Evolutionary conservation across 768 basidiomycete genomes (phyloP), one percentile per base, ranked within the genome.

Genomic region (Multifurca ochricompacta): DNA sequence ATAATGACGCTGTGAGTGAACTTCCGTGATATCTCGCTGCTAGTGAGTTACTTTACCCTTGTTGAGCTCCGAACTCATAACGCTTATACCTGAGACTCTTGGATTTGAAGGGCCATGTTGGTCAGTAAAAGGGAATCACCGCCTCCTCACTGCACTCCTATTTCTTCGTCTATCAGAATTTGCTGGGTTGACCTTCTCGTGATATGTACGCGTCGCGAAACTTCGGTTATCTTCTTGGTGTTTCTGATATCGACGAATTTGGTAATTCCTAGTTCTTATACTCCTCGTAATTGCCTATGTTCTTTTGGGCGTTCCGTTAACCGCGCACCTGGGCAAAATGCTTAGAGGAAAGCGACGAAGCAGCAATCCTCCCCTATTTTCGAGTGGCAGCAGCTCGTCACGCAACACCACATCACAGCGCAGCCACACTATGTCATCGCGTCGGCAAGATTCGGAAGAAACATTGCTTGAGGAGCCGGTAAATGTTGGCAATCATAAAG

Each of bases 241-340:
- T 36, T 7, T 42, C 36, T 46, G 53, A 28, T 27, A 30, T 32
- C 31, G n/a, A 34, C 32, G 3, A n/a, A 37, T 37, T 49, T 21
- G 44, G 25, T 30, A 30, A 44, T 16, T 48, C 21, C 6, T 34
- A 66, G 66, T 49, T 16, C 48, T 53, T 7, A 58, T 66, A 13
- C 23, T 59, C 13, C 45, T 63, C 32, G 57, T 56, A 37, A 45
- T 65, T 25, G 57, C 46, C 27, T 62, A 58, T 42, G 25, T 64
- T 32, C 37, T 67, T 4, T 60, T 65, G 61, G 62, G 64, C 25
- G 46, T 59, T 28, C 65, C 62, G 6, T 39, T 65, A 31, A 60
- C 61, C 25, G 49, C 54, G 27, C 52, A 56, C 16, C 48, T 62
- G 14, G 51, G 48, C 51, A 60, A 55, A 40, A 42, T 50, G 28